Base-by-base conservation (phyloP, 495 filamentous ascomycete genomes). In the Aspergillus incahuasiensis region DNA sequence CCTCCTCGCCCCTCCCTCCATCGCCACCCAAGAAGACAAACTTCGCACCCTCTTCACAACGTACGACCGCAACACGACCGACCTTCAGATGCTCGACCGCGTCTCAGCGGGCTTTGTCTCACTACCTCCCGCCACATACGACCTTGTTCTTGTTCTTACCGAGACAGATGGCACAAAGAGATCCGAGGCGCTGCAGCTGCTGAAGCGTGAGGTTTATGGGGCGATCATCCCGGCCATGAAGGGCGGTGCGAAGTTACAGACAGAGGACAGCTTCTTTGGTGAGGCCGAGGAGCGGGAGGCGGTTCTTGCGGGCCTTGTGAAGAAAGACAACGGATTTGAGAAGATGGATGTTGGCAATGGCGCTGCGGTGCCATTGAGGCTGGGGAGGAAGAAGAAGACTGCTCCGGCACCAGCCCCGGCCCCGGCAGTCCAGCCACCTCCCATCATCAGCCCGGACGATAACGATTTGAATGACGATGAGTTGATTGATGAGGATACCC, bases 21-120 rank as follows among this genome's bases (percentile, higher is more conserved):
- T 90, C 47, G 80, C 87, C 40, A 79, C 86, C 9, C 83, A 86
- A 58, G 84, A 85, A 13, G 79, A 83, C 28, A 78, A 79, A 62
- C 72, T 90, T 45, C 69, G 82, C 38, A 69, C 65, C 32, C 67
- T 85, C 32, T 79, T 86, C 59, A 75, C 76, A 21, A 75, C 83
- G 35, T 82, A 89, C 71, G 82, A 90, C 66, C 87, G 89, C 62
- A 69, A 75, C 53, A 73, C 78, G 32, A 91, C 90, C 46, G 94
- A 99, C 67, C 79, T 99, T 38, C 95, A 97, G 67, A 99, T 99
- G 94, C 89, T 99, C 52, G 94, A 99, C 74, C 90, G 94, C 28
- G 81, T 99, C 16, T 84, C 90, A 0, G 80, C 88, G 38, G 90
- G 90, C 48, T 80, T 97, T 39, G 89, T 94, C 48, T 70, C 82